Conservation (phyloP, 352 stramenopile genomes). For the Phytophthora quininea region DNA sequence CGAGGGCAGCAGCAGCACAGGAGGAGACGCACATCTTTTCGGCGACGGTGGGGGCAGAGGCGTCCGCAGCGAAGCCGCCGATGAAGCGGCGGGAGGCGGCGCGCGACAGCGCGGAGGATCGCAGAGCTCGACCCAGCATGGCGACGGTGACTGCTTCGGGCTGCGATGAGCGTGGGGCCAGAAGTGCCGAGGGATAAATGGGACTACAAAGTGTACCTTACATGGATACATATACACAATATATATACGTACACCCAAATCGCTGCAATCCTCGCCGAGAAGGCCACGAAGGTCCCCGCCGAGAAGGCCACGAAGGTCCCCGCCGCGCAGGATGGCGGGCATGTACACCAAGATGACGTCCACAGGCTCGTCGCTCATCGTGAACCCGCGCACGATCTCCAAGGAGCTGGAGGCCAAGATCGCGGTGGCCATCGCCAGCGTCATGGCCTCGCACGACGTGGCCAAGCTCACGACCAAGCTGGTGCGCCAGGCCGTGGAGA, state of each 20-base stretch:
- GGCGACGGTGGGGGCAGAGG: slow-evolving; percentile 47
- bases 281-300: no score
- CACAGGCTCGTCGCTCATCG: slow-evolving; percentile 67
- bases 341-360: slow-evolving; percentile 87
- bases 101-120: slow-evolving; percentile 37
- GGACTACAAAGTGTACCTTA: no score
- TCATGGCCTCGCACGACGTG: slow-evolving; percentile 73
- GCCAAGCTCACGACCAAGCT: slow-evolving; percentile 78
- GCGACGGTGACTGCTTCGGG: slow-evolving; percentile 2
- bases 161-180: background rate
- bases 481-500: slow-evolving; percentile 85
- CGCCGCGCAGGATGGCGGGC: slow-evolving; percentile 38
- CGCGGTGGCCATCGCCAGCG: slow-evolving; percentile 59
- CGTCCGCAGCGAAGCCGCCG: slow-evolving; percentile 52
- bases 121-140: slow-evolving; percentile 52
- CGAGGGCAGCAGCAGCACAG: background rate
- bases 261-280: no score
- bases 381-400: slow-evolving; percentile 79
- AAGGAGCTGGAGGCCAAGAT: slow-evolving; percentile 87
- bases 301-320: no score
- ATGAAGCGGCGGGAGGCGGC: slow-evolving; percentile 53
- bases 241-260: no score
- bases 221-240: no score
- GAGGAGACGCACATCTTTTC: slow-evolving; percentile 61
- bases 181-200: background rate